Percentiles rank a stretch among this genome's conserved stretches.
Evolutionary conservation across 2,329 filamentous ascomycete genomes (phyloP).

Genomic region (Verticillium longisporum): DNA sequence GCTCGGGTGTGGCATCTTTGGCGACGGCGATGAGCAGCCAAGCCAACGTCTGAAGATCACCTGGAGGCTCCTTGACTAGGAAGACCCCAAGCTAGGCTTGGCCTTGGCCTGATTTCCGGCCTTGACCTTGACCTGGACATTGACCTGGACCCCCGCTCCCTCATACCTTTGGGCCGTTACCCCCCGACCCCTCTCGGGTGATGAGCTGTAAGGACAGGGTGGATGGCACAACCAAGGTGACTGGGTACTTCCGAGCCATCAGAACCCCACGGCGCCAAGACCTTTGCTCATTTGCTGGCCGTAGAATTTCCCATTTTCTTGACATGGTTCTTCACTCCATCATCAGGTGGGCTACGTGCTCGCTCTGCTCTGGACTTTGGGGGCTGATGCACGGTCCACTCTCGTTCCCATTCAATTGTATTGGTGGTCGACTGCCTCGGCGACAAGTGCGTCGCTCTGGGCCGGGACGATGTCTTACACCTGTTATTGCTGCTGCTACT

Average conservation of each 20-base stretch:
- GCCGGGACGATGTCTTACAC: no score
- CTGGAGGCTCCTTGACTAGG: not conserved
- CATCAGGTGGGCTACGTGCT: not conserved
- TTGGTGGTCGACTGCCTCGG: not conserved
- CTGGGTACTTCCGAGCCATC: not conserved
- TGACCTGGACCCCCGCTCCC: not conserved
- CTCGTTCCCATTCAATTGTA: not conserved
- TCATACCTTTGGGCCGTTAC: not conserved
- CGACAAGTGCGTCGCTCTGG: no score
- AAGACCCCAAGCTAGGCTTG: no score
- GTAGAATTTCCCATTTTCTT: not conserved
- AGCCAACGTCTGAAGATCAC: not conserved
- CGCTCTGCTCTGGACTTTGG: not conserved
- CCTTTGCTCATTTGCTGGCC: not conserved
- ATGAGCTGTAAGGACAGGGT: not conserved
- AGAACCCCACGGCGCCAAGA: not conserved
- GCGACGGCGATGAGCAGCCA: not conserved
- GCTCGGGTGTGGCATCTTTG: not conserved
- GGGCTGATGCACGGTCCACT: not conserved
- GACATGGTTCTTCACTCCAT: not conserved
- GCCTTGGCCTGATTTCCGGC: no score
- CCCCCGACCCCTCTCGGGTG: not conserved
- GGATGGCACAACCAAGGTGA: not conserved
- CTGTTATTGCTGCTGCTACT: no score
- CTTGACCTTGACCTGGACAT: not conserved